phyloP scores from a whole-genome alignment of 495 filamentous ascomycete genomes.

The Penicillium samsonianum region DNA sequence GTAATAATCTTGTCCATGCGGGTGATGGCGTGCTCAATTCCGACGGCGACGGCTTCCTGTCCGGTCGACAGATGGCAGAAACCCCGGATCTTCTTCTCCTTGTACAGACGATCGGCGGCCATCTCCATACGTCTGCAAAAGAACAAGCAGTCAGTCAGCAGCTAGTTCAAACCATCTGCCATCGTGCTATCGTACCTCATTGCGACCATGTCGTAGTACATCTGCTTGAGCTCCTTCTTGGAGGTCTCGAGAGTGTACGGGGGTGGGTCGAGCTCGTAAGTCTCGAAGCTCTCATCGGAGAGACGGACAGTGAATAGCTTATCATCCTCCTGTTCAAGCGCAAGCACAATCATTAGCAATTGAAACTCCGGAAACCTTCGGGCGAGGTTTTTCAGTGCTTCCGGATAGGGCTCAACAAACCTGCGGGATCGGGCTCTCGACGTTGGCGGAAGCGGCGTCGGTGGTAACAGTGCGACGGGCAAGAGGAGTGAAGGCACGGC shows the following conservation, averaged over 20 bases:
- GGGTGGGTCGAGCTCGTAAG: slow-evolving; percentile 96
- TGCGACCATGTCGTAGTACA: slow-evolving; percentile 97
- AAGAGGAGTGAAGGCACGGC: slow-evolving; percentile 54
- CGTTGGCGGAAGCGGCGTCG: slow-evolving; percentile 87
- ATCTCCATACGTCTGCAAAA: slow-evolving; percentile 90
- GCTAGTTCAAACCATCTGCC: slow-evolving; percentile 4
- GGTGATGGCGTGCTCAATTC: slow-evolving; percentile 93
- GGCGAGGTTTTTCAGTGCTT: slow-evolving; percentile 21
- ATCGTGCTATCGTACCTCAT: slow-evolving; percentile 64
- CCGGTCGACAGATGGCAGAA: slow-evolving; percentile 99
- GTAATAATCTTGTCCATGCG: slow-evolving; percentile 94
- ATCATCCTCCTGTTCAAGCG: slow-evolving; percentile 74
- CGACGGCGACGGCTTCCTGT: slow-evolving; percentile 95
- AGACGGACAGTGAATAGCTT: slow-evolving; percentile 90
- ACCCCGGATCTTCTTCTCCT: slow-evolving; percentile 99
- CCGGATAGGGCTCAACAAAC: slow-evolving; percentile 65
- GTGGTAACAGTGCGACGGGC: slow-evolving; percentile 82
- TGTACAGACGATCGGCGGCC: slow-evolving; percentile 96
- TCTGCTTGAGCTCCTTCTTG: slow-evolving; percentile 96
- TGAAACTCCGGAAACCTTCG: slow-evolving; percentile 5
- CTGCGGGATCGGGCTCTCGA: slow-evolving; percentile 67
- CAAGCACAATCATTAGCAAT: slow-evolving; percentile 32
- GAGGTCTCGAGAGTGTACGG: slow-evolving; percentile 87
- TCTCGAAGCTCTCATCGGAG: slow-evolving; percentile 98
- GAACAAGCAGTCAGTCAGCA: slow-evolving; percentile 4